phyloP scores from a whole-genome alignment of 768 basidiomycete species.

The Butyriboletus loyo region DNA sequence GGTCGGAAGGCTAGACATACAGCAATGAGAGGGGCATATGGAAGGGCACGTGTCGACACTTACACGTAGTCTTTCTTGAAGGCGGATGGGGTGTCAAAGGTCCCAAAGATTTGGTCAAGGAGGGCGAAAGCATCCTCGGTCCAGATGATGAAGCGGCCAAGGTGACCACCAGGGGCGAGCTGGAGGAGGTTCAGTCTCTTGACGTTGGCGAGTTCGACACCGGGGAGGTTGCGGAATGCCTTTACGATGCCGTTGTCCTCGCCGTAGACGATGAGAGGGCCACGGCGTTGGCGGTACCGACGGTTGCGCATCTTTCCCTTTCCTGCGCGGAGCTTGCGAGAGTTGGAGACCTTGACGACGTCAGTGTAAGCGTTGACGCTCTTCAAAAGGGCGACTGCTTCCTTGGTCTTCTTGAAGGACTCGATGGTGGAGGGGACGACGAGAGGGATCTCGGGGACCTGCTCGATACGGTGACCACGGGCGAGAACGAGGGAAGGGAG shows the following conservation, averaged over 20 bases:
- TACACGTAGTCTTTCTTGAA: conserved; percentile 90
- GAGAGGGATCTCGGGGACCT: conserved; percentile 94
- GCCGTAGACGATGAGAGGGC: conserved; percentile 94
- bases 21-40: neutral
- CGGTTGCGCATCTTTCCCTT: conserved; percentile 98
- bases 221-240: conserved; percentile 98
- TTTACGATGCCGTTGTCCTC: conserved; percentile 97
- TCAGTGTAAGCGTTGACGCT: conserved; percentile 85
- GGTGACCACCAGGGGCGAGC: conserved; percentile 98
- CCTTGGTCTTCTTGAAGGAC: conserved; percentile 93
- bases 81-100: conserved; percentile 81
- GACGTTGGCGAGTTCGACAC: conserved; percentile 96
- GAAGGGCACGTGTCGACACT: conserved; percentile 22
- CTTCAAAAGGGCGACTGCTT: conserved; percentile 93
- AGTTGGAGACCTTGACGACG: conserved; percentile 96
- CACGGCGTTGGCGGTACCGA: conserved; percentile 94
- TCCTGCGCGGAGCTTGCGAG: conserved; percentile 93
- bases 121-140: conserved; percentile 90
- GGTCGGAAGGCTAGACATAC: conserved; percentile 67
- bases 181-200: conserved; percentile 94
- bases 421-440: conserved; percentile 79
- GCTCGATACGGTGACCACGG: conserved; percentile 97
- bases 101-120: conserved; percentile 95
- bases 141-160: conserved; percentile 99
- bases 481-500: conserved; percentile 96